phyloP scores from a whole-genome alignment of 2,329 filamentous ascomycete species.

The Cytospora piceae region DNA sequence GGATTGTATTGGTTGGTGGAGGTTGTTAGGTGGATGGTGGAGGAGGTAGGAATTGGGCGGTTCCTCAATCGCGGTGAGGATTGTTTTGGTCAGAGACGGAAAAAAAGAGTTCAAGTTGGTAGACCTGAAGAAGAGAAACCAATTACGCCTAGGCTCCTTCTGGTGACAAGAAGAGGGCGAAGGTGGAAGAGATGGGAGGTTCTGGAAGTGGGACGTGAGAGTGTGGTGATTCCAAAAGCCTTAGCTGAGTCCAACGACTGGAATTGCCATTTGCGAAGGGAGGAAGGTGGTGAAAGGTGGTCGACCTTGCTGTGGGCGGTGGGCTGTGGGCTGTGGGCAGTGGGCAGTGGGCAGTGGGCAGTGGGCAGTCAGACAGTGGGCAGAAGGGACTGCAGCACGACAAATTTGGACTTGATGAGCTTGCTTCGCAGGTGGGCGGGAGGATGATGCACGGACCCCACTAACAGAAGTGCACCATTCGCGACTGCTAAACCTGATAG shows the following conservation, averaged over 20 bases:
- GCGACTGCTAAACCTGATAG: background rate
- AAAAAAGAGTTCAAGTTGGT: slow-evolving; percentile 11
- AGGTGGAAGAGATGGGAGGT: slow-evolving; percentile 2
- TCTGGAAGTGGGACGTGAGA: slow-evolving; percentile 17
- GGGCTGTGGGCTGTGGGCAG: background rate
- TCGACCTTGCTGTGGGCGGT: slow-evolving; percentile 6
- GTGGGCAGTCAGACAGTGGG: no score
- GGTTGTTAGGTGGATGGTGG: slow-evolving; percentile 2
- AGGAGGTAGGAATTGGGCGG: slow-evolving; percentile 7
- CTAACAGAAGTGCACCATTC: background rate
- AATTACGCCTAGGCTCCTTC: slow-evolving; percentile 20
- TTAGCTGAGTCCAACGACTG: slow-evolving; percentile 22
- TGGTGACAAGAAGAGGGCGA: slow-evolving; percentile 19
- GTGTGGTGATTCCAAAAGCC: slow-evolving; percentile 22
- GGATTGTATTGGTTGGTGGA: slow-evolving; percentile 16
- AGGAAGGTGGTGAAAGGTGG: slow-evolving; percentile 14
- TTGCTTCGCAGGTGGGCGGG: slow-evolving; percentile 10
- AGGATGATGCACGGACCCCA: background rate
- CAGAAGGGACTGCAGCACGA: slow-evolving; percentile 11
- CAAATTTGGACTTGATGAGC: slow-evolving; percentile 27
- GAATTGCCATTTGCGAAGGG: slow-evolving; percentile 26
- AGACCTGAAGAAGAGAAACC: slow-evolving; percentile 11
- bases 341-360: no score
- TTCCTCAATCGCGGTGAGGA: slow-evolving; percentile 19
- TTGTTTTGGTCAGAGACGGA: slow-evolving; percentile 7